Evolutionary conservation across 805 yeast species (phyloP).

Genomic region (Candida glaebosa): DNA sequence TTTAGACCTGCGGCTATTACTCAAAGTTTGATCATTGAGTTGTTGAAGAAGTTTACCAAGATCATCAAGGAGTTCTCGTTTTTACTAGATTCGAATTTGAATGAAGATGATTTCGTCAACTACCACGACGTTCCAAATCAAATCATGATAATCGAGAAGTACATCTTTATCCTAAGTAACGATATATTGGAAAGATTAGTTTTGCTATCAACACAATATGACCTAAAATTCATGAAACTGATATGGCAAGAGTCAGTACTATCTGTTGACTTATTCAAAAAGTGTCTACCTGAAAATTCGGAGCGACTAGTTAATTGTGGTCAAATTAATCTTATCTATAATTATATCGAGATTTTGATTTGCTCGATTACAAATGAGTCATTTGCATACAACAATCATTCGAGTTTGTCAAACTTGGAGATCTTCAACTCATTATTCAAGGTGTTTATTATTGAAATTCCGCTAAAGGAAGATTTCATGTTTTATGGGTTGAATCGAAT

Average conservation of each 20-base stretch:
- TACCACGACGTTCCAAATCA: conserved; percentile 31
- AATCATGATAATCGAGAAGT: conserved; percentile 40
- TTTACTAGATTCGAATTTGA: conserved; percentile 23
- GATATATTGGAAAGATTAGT: conserved; percentile 54
- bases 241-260: conserved; percentile 28
- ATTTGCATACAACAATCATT: conserved; percentile 20
- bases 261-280: conserved; percentile 28
- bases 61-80: conserved; percentile 19
- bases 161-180: conserved; percentile 47
- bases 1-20: conserved; percentile 64
- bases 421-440: conserved; percentile 30
- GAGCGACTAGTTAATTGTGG: conserved; percentile 32
- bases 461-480: conserved; percentile 37
- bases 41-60: conserved; percentile 14
- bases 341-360: conserved; percentile 50
- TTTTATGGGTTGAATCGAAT: conserved; percentile 53
- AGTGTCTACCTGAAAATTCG: conserved; percentile 49
- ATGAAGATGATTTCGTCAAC: conserved; percentile 25
- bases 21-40: conserved; percentile 20
- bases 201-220: conserved; percentile 23
- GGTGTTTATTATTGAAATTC: conserved; percentile 40
- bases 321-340: conserved; percentile 49
- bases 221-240: conserved; percentile 12
- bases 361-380: conserved; percentile 34
- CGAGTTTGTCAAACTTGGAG: conserved; percentile 9